Evolutionary conservation across 78 protist genomes (phyloP).

Genomic region (Dictyostelium citrinum): DNA sequence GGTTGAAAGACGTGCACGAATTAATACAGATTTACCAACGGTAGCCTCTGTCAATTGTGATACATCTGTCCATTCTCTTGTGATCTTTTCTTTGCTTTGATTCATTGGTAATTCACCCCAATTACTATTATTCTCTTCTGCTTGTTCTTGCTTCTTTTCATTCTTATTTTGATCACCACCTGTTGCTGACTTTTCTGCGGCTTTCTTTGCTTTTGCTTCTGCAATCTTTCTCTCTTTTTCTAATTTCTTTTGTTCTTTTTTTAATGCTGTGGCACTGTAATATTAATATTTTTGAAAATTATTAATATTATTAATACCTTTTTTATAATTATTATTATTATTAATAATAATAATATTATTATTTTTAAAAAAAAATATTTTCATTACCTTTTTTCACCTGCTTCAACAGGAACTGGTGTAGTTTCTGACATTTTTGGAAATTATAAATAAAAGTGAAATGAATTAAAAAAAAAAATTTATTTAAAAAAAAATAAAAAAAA

Average conservation of each 20-base stretch:
- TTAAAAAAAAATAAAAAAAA: background rate
- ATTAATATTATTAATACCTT: background rate
- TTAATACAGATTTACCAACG: conserved; percentile 33
- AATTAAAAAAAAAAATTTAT: background rate
- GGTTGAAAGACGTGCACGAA: conserved; percentile 41
- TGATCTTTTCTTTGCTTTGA: background rate
- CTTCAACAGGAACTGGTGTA: background rate
- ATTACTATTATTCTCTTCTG: conserved; percentile 10
- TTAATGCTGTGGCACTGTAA: conserved; percentile 11
- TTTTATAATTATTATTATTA: no score
- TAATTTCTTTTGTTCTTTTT: conserved; percentile 39
- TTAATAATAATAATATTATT: background rate
- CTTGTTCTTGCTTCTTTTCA: conserved; percentile 3
- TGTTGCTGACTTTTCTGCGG: background rate
- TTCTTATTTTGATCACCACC: background rate
- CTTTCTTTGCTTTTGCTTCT: conserved; percentile 47
- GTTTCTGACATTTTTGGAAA: background rate
- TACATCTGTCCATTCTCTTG: conserved; percentile 39
- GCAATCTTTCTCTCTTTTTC: conserved; percentile 67
- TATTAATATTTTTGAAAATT: no score
- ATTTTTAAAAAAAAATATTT: background rate
- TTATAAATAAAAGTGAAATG: background rate
- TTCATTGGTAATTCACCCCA: conserved; percentile 42
- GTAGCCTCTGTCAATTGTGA: background rate
- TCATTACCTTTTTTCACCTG: background rate